phyloP scores from a whole-genome alignment of 106 monocot species.

The Phalaenopsis aphrodite region DNA sequence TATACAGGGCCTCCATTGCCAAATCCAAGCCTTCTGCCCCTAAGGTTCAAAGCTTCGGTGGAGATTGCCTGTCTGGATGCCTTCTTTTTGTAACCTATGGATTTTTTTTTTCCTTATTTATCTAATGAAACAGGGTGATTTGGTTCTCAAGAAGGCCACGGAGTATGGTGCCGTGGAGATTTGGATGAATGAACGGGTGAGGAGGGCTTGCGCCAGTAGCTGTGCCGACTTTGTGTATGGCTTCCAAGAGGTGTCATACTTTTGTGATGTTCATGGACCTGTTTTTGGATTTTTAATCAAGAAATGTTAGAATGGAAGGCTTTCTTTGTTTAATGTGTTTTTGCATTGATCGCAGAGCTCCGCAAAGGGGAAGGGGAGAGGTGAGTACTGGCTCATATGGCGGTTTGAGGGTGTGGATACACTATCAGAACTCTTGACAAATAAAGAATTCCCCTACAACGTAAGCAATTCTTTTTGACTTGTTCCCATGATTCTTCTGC shows the following conservation, averaged over 20 bases:
- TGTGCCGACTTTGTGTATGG: constrained; percentile 95
- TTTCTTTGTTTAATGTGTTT: neutral
- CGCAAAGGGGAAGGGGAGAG: constrained; percentile 58
- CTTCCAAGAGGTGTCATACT: constrained; percentile 65
- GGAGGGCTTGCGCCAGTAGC: constrained; percentile 75
- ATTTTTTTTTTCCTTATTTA: neutral
- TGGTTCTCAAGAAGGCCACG: constrained; percentile 89
- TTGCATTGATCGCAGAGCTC: constrained; percentile 42
- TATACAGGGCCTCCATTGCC: constrained; percentile 55
- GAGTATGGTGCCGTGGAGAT: constrained; percentile 98
- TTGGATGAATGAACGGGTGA: constrained; percentile 94
- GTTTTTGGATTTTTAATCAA: neutral
- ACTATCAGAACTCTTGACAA: constrained; percentile 64
- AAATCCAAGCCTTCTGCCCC: constrained; percentile 25
- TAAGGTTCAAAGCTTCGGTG: constrained; percentile 15
- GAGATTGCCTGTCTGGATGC: neutral
- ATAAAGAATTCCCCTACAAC: constrained; percentile 97
- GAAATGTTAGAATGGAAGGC: neutral
- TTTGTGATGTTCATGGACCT: neutral
- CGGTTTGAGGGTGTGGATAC: constrained; percentile 87
- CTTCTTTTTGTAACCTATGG: neutral
- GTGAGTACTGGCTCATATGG: constrained; percentile 93
- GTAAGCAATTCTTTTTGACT: constrained; percentile 24
- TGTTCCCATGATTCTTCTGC: too few relatives aligned
- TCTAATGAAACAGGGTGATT: constrained; percentile 47